These are phyloP conservation scores for Hamamelis virginiana DNA, from an alignment of 164 flowering plant species.

Conservation along the genomic window DNA sequence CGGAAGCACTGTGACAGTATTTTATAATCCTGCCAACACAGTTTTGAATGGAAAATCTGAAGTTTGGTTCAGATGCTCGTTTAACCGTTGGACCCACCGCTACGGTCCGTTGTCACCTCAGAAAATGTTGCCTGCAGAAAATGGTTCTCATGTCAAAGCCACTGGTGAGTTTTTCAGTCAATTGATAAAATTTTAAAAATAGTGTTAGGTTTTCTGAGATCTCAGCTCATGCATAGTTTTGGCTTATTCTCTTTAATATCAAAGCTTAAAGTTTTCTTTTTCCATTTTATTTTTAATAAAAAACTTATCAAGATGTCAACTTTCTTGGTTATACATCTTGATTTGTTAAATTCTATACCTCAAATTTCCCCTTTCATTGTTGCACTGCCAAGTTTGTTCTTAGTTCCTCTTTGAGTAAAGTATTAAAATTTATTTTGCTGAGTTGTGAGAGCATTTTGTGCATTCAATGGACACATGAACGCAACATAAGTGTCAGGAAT, in stretches of 20 bases:
- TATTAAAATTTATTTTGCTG: neutral
- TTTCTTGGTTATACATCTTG: neutral
- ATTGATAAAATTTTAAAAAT: neutral
- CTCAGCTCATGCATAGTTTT: neutral
- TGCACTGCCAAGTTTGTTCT: neutral
- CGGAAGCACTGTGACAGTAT: constrained; percentile 64
- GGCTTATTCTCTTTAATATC: neutral
- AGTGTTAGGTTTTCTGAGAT: neutral
- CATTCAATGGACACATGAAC: no score
- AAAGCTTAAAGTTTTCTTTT: neutral
- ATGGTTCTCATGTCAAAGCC: constrained; percentile 62
- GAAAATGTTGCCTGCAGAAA: constrained; percentile 73
- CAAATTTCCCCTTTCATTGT: neutral
- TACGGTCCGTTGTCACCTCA: constrained; percentile 79
- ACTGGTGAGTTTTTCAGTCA: constrained; percentile 48
- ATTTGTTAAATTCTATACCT: neutral
- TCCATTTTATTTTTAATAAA: no score
- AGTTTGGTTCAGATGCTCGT: constrained; percentile 91
- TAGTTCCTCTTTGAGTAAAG: neutral
- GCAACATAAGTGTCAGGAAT: no score
- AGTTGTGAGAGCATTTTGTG: neutral
- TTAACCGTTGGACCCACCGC: constrained; percentile 90
- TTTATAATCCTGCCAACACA: constrained; percentile 85
- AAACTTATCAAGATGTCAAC: neutral
- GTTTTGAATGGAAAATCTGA: constrained; percentile 86